Evolutionary conservation across 257 asterid genomes (phyloP).

Genomic region (Nicotiana benthamiana): DNA sequence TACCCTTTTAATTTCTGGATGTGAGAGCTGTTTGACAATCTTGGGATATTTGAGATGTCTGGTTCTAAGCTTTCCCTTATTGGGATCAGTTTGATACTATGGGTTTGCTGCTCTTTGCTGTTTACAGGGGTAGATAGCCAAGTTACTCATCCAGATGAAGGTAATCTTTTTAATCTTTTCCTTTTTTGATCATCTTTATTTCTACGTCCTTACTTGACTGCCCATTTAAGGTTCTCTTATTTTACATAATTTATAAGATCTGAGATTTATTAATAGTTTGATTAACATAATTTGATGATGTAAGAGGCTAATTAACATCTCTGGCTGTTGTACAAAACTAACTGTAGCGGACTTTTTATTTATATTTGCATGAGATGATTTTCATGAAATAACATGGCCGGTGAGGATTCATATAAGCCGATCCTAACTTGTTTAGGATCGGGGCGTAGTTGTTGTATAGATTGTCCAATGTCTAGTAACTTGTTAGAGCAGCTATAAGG

Average conservation of each 20-base stretch:
- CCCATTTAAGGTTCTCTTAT: background rate
- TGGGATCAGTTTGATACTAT: constrained; percentile 34
- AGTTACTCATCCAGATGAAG: constrained; percentile 71
- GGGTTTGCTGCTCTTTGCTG: constrained; percentile 53
- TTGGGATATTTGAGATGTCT: constrained; percentile 20
- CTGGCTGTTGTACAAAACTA: background rate
- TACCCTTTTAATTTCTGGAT: constrained; percentile 1
- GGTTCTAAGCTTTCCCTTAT: constrained; percentile 17
- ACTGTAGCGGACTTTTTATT: too few relatives aligned
- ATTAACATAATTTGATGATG: background rate
- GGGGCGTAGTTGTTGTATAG: too few relatives aligned
- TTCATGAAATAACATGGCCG: too few relatives aligned
- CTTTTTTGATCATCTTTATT: background rate
- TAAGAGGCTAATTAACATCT: background rate
- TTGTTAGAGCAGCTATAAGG: background rate
- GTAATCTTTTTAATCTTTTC: constrained; percentile 21
- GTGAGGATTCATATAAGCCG: too few relatives aligned
- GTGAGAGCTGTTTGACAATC: constrained; percentile 19
- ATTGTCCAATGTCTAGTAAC: background rate
- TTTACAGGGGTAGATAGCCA: constrained; percentile 39
- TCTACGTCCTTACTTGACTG: background rate
- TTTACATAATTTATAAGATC: background rate
- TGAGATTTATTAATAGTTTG: background rate
- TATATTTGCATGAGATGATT: too few relatives aligned
- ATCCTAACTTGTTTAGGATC: too few relatives aligned